phyloP scores from a whole-genome alignment of 2,329 filamentous ascomycete genomes.

The Proliferodiscus dingleyae region DNA sequence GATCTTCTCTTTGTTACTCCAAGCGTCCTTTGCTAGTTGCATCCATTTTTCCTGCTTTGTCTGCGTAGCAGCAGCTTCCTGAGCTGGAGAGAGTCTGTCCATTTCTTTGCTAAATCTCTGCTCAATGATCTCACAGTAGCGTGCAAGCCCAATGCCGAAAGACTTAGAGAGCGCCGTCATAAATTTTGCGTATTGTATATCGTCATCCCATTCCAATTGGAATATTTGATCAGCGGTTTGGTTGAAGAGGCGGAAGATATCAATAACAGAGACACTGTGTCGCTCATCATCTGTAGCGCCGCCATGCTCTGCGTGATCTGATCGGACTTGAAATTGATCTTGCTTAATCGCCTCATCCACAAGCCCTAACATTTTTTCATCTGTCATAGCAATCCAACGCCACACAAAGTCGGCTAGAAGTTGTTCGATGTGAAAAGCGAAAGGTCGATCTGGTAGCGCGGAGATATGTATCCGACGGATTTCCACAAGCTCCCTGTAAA shows the following conservation, averaged over 20 bases:
- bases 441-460: slow-evolving; percentile 66
- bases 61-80: slow-evolving; percentile 71
- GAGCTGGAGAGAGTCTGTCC: slow-evolving; percentile 84
- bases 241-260: slow-evolving; percentile 91
- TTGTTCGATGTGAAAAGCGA: slow-evolving; percentile 83
- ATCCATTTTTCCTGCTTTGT: slow-evolving; percentile 90
- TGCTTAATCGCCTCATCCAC: slow-evolving; percentile 89
- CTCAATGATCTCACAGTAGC: slow-evolving; percentile 89
- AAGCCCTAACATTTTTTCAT: slow-evolving; percentile 73
- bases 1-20: slow-evolving; percentile 85
- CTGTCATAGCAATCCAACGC: slow-evolving; percentile 84
- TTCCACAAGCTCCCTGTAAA: slow-evolving; percentile 84
- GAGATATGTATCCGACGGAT: slow-evolving; percentile 77
- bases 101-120: slow-evolving; percentile 83
- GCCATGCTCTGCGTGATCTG: slow-evolving; percentile 57
- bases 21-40: slow-evolving; percentile 88
- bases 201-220: slow-evolving; percentile 85
- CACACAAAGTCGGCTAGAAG: slow-evolving; percentile 89
- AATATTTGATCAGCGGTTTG: slow-evolving; percentile 85
- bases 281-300: slow-evolving; percentile 73
- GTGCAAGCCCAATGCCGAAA: slow-evolving; percentile 74
- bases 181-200: slow-evolving; percentile 90
- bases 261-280: slow-evolving; percentile 88
- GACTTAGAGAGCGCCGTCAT: slow-evolving; percentile 90
- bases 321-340: slow-evolving; percentile 76